Evolutionary conservation across 495 filamentous ascomycete genomes (phyloP), one percentile per base, ranked within the genome.

Genomic region (Penicillium coffeae): DNA sequence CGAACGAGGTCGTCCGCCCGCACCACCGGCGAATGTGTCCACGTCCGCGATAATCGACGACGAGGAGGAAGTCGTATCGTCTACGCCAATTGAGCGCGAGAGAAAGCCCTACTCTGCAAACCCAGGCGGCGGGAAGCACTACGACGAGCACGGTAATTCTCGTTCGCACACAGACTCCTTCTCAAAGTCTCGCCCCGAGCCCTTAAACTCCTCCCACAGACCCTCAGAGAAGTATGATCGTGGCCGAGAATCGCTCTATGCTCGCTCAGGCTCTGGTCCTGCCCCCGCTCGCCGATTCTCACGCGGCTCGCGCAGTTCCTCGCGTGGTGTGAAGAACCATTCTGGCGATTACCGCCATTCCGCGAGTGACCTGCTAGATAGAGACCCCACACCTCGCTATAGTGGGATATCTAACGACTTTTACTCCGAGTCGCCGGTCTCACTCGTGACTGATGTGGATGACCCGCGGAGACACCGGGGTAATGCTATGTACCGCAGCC

Each of bases 41-140:
- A 59, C 68, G 12, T 56, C 71, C 0, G 62, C 66, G 3, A 63
- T 68, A 1, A 52, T 78, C 12, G 77, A 80, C 16, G 74, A 79
- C 21, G 65, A 76, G 16, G 70, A 74, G 0, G 60, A 64, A 12
- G 50, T 56, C 8, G 63, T 65, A n/a, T 58, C 69, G 1, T 54
- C 75, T 7, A 65, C 70, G 1, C 75, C 77, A 0, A 75, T 84
- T 20, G 82, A 86, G 57, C 78, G 82, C 5, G 78, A 84, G 51
- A 69, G 82, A 45, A 82, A 85, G 41, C 82, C 82, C 0, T 86
- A 86, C 55, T 65, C 54, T 8, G 76, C 74, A 1, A 68, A 75
- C 16, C 77, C 80, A 1, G 81, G 81, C 8, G 66, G 69, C 13
- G 82, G 81, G 12, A 84, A 81, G 54, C 50, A 68, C 1, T 80